Conservation (phyloP, 2,329 filamentous ascomycete species). For the Intubia oerlemansii region DNA sequence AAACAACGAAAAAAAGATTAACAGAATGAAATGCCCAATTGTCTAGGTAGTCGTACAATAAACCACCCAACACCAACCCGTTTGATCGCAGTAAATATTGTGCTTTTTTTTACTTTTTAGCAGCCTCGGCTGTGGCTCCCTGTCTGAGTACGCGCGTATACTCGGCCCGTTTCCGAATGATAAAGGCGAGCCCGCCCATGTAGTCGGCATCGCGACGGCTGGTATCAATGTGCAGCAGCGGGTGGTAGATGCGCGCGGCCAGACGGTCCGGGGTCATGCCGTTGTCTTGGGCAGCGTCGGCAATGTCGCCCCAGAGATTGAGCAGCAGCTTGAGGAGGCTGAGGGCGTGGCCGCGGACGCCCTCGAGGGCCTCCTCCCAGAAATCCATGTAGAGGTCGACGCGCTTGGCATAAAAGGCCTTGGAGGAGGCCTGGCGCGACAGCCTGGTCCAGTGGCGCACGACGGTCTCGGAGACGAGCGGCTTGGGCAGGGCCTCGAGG, state of each 20-base stretch:
- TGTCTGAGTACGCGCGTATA: constrained; percentile 11
- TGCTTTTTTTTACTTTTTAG: too few relatives aligned
- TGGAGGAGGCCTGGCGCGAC: constrained; percentile 17
- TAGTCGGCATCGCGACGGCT: constrained; percentile 16
- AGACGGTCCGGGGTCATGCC: constrained; percentile 23
- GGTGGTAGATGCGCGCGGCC: constrained; percentile 16
- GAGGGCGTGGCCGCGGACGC: constrained; percentile 16
- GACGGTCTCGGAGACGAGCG: constrained; percentile 17
- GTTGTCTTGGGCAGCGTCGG: constrained; percentile 17
- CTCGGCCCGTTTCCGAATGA: constrained; percentile 21
- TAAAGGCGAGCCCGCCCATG: constrained; percentile 20
- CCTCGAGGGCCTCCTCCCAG: constrained; percentile 22
- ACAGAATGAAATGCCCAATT: too few relatives aligned
- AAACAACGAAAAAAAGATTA: too few relatives aligned
- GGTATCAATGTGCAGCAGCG: constrained; percentile 17
- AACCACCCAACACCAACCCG: too few relatives aligned
- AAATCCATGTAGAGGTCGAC: constrained; percentile 22
- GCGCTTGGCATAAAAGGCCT: constrained; percentile 14
- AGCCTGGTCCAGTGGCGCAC: constrained; percentile 19
- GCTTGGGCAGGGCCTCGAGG: constrained; percentile 18
- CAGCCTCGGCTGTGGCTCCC: too few relatives aligned
- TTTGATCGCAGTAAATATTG: too few relatives aligned
- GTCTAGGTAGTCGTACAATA: too few relatives aligned
- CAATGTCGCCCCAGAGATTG: constrained; percentile 21
- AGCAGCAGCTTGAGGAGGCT: constrained; percentile 20